Evolutionary conservation across 495 filamentous ascomycete genomes (phyloP).

Genomic region (Stereocaulon alpinum): DNA sequence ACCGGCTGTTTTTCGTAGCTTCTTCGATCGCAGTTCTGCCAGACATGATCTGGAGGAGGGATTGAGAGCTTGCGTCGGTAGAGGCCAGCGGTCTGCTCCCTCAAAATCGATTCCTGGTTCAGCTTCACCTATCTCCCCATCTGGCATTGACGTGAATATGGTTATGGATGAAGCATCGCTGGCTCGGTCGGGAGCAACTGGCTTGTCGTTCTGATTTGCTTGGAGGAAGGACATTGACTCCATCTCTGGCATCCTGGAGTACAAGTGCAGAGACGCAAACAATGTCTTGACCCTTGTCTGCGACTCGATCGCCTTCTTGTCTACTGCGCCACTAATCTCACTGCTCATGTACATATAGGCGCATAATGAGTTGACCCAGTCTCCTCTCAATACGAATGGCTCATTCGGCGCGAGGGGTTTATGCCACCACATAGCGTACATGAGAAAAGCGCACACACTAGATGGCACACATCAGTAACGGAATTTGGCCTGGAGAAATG

Average conservation of each 20-base stretch:
- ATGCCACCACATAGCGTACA: constrained; percentile 23
- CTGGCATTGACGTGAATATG: not conserved
- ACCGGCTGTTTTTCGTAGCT: constrained; percentile 5
- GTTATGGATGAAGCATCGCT: not conserved
- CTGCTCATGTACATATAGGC: constrained; percentile 20
- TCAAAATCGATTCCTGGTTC: too few species aligned
- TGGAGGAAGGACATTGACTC: not conserved
- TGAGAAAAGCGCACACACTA: constrained; percentile 12
- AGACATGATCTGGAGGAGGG: not conserved
- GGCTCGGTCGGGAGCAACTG: not conserved
- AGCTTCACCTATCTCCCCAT: not conserved
- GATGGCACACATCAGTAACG: too few species aligned
- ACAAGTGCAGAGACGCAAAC: not conserved
- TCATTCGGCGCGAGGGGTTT: constrained; percentile 20
- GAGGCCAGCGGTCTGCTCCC: not conserved
- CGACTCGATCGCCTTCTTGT: too few species aligned
- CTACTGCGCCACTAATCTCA: constrained; percentile 4
- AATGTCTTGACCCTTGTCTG: too few species aligned
- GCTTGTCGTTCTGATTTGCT: too few species aligned
- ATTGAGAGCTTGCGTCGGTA: not conserved
- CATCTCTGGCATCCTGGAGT: not conserved
- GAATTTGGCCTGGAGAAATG: too few species aligned
- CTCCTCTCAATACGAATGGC: constrained; percentile 12
- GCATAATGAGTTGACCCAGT: constrained; percentile 11
- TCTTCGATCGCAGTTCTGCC: not conserved